Conservation (phyloP, 2,329 filamentous ascomycete species). For the Parascedosporium putredinis region DNA sequence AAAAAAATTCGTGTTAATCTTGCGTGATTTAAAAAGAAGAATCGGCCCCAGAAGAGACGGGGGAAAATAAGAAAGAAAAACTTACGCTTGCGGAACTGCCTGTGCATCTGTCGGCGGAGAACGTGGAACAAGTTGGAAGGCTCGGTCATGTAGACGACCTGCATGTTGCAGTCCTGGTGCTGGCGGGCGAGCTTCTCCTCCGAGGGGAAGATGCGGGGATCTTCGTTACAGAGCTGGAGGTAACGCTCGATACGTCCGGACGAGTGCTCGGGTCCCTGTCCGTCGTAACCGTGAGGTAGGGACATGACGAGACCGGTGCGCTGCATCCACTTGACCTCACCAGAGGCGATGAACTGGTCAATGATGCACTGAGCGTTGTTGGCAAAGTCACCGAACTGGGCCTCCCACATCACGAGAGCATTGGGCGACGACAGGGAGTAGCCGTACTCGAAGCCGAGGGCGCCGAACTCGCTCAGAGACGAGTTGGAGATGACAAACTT, state of each 20-base stretch:
- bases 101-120: slow-evolving; percentile 93
- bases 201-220: slow-evolving; percentile 83
- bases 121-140: slow-evolving; percentile 95
- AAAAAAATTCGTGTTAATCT: slow-evolving; percentile 14
- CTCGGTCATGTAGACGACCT: slow-evolving; percentile 94
- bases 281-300: slow-evolving; percentile 94
- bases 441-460: slow-evolving; percentile 94
- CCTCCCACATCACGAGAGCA: slow-evolving; percentile 98
- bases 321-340: slow-evolving; percentile 98
- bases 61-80: slow-evolving; percentile 16
- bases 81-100: slow-evolving; percentile 98
- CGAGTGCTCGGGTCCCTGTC: slow-evolving; percentile 95
- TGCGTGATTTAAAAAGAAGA: slow-evolving; percentile 8
- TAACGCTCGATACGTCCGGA: slow-evolving; percentile 96
- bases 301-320: slow-evolving; percentile 94
- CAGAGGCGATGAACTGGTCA: slow-evolving; percentile 96
- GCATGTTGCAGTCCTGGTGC: slow-evolving; percentile 99
- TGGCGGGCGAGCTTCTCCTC: slow-evolving; percentile 87
- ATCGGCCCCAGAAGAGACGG: neutral
- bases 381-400: slow-evolving; percentile 98
- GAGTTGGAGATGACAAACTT: slow-evolving; percentile 97
- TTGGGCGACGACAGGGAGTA: slow-evolving; percentile 96
- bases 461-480: slow-evolving; percentile 60
- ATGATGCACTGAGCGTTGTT: slow-evolving; percentile 99
- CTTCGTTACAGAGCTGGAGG: slow-evolving; percentile 94